A percentile compares a stretch with the other conserved stretches of the same genome.
Conservation (phyloP, 169 alveolate genomes). For the Besnoitia besnoiti region DNA sequence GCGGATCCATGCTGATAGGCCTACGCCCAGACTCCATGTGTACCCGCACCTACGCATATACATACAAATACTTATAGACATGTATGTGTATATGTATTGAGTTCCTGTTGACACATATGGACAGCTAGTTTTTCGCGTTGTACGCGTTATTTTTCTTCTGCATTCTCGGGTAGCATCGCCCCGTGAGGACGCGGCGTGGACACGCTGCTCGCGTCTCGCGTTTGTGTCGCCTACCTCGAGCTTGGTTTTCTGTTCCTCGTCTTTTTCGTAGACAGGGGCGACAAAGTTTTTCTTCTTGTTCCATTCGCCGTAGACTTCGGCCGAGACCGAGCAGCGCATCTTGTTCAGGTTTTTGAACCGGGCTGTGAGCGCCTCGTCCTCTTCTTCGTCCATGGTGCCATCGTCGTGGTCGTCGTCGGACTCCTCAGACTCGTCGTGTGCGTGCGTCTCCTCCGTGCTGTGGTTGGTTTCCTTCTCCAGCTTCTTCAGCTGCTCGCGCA, state of each 20-base stretch:
- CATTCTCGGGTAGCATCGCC: no score
- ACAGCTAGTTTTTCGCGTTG: no score
- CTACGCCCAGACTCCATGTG: no score
- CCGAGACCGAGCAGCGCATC: constrained; percentile 76
- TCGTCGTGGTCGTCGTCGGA: constrained; percentile 27
- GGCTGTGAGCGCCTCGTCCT: constrained; percentile 63
- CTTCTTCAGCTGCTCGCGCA: neutral
- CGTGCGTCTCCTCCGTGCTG: neutral
- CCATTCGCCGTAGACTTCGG: constrained; percentile 94
- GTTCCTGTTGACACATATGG: no score
- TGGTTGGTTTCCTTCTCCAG: neutral
- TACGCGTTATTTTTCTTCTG: no score
- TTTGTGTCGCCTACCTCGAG: constrained; percentile 46
- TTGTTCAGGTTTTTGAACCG: constrained; percentile 28
- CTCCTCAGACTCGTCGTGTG: neutral
- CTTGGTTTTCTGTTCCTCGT: constrained; percentile 83
- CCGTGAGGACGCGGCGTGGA: no score
- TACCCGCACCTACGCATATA: no score
- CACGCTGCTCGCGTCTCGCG: no score
- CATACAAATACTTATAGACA: no score
- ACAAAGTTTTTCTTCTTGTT: constrained; percentile 88
- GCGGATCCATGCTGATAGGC: no score
- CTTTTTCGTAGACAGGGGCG: constrained; percentile 86
- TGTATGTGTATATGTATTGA: no score
- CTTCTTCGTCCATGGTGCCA: neutral